Conservation (phyloP, 1,284 basidiomycete genomes). For the Ustilago esculenta region DNA sequence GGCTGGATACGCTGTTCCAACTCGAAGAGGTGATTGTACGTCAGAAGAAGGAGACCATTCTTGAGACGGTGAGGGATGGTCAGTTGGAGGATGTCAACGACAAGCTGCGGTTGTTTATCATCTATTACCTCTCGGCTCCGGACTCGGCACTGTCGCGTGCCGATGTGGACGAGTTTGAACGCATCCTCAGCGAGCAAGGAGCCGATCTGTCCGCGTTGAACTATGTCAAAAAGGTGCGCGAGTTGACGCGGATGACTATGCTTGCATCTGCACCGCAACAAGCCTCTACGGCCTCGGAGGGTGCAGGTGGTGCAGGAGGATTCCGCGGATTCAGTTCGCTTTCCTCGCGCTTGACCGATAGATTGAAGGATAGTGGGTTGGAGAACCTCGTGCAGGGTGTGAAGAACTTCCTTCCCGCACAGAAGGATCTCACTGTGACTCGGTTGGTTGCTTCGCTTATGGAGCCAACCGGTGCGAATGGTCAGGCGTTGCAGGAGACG, state of each 20-base stretch:
- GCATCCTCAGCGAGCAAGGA: constrained; percentile 58
- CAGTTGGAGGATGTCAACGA: constrained; percentile 70
- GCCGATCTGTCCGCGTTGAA: constrained; percentile 88
- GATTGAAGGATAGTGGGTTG: constrained; percentile 88
- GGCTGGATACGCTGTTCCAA: constrained; percentile 95
- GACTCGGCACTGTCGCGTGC: constrained; percentile 84
- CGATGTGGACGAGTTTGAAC: constrained; percentile 84
- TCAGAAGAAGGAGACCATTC: constrained; percentile 74
- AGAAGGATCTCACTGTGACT: constrained; percentile 92
- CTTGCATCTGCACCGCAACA: constrained; percentile 80
- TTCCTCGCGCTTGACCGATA: constrained; percentile 74
- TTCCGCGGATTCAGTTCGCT: constrained; percentile 92
- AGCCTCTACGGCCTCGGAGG: constrained; percentile 17
- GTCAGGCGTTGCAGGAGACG: constrained; percentile 75
- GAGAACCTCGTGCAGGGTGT: constrained; percentile 97
- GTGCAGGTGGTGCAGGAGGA: constrained; percentile 73
- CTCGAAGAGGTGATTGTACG: constrained; percentile 83
- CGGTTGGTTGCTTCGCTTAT: constrained; percentile 93
- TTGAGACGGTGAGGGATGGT: constrained; percentile 76
- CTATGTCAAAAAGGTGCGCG: constrained; percentile 89
- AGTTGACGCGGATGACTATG: constrained; percentile 95
- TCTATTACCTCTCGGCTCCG: constrained; percentile 88
- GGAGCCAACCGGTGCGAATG: constrained; percentile 91
- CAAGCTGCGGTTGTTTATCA: constrained; percentile 90
- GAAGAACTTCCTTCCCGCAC: constrained; percentile 95